These are phyloP conservation scores for Avena sativa DNA, from an alignment of 176 grass and related monocot species.

Conservation along the genomic window DNA sequence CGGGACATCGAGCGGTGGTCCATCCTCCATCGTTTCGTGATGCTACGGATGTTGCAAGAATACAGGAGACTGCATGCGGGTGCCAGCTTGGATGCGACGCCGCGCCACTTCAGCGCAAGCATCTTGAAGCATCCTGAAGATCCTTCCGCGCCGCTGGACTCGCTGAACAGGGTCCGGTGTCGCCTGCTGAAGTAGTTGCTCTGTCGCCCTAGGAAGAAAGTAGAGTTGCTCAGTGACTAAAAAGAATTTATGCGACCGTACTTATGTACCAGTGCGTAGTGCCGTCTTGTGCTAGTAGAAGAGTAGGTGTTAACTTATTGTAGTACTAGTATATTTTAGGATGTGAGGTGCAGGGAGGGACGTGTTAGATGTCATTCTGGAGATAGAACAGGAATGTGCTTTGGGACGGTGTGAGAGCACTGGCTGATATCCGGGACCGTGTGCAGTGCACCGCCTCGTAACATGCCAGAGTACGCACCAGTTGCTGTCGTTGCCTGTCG, in stretches of 20 bases:
- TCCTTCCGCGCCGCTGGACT: constrained; percentile 1
- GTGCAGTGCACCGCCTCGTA: background rate
- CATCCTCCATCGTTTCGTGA: constrained; percentile 45
- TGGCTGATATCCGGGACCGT: background rate
- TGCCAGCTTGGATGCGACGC: background rate
- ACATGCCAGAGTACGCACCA: background rate
- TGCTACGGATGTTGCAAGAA: background rate
- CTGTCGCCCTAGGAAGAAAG: background rate
- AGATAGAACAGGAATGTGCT: background rate
- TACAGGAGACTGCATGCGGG: background rate
- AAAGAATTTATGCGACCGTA: constrained; percentile 23
- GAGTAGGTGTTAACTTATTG: constrained; percentile 17
- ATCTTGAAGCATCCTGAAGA: constrained; percentile 36
- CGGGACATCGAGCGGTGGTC: constrained; percentile 38
- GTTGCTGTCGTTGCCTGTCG: background rate
- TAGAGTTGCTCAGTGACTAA: background rate
- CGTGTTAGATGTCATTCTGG: background rate
- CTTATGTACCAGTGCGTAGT: background rate
- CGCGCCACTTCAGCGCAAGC: background rate
- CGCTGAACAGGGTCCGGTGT: constrained; percentile 38
- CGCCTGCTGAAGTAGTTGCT: constrained; percentile 38
- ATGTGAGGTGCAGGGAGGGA: background rate
- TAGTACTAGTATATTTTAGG: background rate
- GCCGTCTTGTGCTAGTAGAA: constrained; percentile 4
- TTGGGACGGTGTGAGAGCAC: background rate